Evolutionary conservation across 2,329 filamentous ascomycete genomes (phyloP).

Genomic region (Neofusicoccum ribis): DNA sequence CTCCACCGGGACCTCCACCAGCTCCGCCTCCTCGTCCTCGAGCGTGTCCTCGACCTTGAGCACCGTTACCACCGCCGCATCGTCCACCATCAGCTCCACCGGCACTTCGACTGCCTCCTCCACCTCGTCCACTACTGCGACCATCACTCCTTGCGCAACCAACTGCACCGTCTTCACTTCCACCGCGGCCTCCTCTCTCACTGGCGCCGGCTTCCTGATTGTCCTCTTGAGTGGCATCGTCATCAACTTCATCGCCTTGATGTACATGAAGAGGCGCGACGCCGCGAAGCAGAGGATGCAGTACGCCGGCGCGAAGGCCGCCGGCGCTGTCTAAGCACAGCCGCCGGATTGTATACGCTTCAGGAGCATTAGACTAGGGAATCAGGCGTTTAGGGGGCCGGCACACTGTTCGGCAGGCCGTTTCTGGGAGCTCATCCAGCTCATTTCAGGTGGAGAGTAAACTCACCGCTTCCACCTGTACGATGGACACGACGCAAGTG

Average conservation of each 20-base stretch:
- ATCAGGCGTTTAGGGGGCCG: too few species aligned
- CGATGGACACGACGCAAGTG: too few species aligned
- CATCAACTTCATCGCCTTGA: background rate
- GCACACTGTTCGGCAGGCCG: too few species aligned
- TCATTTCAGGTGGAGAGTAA: too few species aligned
- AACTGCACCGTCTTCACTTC: conserved; percentile 16
- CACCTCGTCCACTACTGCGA: background rate
- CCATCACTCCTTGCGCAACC: conserved; percentile 10
- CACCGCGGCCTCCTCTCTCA: background rate
- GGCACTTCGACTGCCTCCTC: background rate
- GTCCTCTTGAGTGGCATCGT: background rate
- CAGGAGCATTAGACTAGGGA: too few species aligned
- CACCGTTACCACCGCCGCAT: background rate
- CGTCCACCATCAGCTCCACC: background rate
- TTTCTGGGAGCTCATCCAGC: too few species aligned
- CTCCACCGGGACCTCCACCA: background rate
- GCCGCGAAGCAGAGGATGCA: background rate
- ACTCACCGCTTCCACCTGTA: too few species aligned
- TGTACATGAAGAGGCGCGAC: conserved; percentile 8
- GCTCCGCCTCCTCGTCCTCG: background rate
- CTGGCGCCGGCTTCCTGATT: background rate
- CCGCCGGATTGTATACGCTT: too few species aligned
- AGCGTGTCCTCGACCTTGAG: background rate
- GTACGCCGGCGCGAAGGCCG: background rate
- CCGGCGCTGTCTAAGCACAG: too few species aligned